These are phyloP conservation scores for Fraxinus latifolia DNA, from an alignment of 305 asterid species.

Conservation along the genomic window DNA sequence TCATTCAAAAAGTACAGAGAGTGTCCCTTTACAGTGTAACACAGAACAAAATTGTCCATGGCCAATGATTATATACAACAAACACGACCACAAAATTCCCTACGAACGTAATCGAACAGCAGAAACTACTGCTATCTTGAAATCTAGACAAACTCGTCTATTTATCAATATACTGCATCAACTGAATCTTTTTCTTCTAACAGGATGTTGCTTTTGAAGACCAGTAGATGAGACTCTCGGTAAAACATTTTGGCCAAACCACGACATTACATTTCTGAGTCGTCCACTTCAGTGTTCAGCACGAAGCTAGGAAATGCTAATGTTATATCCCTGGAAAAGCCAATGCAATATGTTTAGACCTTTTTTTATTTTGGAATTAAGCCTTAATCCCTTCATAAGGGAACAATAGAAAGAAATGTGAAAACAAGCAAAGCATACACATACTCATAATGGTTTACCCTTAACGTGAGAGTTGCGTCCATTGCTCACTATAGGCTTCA, in stretches of 20 bases:
- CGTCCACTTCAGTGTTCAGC: slow-evolving; percentile 38
- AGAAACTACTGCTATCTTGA: background rate
- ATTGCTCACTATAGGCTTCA: background rate
- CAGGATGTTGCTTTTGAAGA: background rate
- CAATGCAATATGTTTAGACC: slow-evolving; percentile 7
- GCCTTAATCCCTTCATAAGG: background rate
- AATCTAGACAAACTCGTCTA: background rate
- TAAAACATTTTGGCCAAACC: background rate
- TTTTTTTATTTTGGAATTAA: background rate
- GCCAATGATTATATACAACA: background rate
- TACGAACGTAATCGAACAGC: background rate
- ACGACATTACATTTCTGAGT: slow-evolving; percentile 32
- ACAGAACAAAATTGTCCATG: background rate
- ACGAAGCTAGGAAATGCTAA: slow-evolving; percentile 64
- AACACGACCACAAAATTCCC: background rate
- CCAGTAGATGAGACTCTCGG: background rate
- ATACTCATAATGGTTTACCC: background rate
- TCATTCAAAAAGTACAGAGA: background rate
- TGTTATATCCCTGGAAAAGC: slow-evolving; percentile 55
- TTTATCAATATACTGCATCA: background rate
- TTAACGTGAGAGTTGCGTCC: background rate
- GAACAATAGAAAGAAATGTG: background rate
- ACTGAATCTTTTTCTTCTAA: background rate
- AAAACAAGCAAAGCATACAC: background rate
- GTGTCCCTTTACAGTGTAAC: background rate